Percentiles rank a stretch among this genome's conserved stretches.
These are phyloP conservation scores for Cyphellophora attinorum DNA, from an alignment of 2,329 filamentous ascomycete genomes.

Conservation along the genomic window DNA sequence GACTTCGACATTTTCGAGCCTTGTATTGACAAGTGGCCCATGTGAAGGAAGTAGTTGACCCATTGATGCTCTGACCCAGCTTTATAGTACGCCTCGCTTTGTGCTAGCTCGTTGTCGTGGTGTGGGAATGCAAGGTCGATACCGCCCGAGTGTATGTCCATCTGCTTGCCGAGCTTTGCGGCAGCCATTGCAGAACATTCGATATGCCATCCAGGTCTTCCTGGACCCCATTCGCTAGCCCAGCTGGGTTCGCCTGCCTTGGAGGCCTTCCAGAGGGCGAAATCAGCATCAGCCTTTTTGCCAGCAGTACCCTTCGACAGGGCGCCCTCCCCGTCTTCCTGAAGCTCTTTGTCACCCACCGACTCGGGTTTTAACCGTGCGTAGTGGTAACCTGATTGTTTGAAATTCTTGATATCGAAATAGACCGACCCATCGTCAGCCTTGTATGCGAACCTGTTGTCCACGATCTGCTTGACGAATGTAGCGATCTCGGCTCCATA, in stretches of 20 bases:
- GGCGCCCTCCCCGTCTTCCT: constrained; percentile 83
- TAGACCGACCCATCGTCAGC: constrained; percentile 76
- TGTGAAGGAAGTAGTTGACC: constrained; percentile 95
- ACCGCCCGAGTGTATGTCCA: constrained; percentile 90
- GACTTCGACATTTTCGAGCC: constrained; percentile 95
- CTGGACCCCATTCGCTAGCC: constrained; percentile 78
- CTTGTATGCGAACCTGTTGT: constrained; percentile 76
- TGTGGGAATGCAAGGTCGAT: constrained; percentile 88
- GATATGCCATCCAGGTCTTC: constrained; percentile 91
- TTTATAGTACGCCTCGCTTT: constrained; percentile 76
- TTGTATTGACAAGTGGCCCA: constrained; percentile 82
- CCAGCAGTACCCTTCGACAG: constrained; percentile 46
- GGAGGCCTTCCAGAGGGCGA: constrained; percentile 87
- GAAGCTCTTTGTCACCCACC: constrained; percentile 69
- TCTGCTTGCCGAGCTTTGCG: constrained; percentile 69
- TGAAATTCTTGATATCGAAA: constrained; percentile 83
- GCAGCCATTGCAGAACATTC: constrained; percentile 96
- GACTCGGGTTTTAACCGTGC: constrained; percentile 78
- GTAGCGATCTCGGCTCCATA: constrained; percentile 78
- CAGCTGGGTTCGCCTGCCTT: constrained; percentile 89
- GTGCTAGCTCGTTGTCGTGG: constrained; percentile 85
- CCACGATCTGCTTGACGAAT: constrained; percentile 73
- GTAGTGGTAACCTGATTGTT: constrained; percentile 74
- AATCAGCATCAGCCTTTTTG: constrained; percentile 74
- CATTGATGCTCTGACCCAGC: constrained; percentile 51